phyloP scores from a whole-genome alignment of 1,284 basidiomycete genomes.

The Ustilago shanxiensis region DNA sequence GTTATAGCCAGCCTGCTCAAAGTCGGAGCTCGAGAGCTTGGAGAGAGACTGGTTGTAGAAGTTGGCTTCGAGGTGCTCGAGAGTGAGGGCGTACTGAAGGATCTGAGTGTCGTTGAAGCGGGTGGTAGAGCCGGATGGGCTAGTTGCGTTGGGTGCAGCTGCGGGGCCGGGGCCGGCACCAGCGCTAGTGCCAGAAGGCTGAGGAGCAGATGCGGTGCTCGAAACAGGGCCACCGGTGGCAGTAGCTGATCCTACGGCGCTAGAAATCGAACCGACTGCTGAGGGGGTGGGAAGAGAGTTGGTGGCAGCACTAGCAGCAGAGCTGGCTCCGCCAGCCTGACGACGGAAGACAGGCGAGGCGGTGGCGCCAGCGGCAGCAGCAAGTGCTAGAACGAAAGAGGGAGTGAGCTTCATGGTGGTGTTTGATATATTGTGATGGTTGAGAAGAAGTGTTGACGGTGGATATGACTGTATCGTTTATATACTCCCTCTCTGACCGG shows the following conservation, averaged over 20 bases:
- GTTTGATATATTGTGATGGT: background rate
- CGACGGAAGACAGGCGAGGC: conserved; percentile 29
- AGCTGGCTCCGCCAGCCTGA: conserved; percentile 9
- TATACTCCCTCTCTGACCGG: conserved; percentile 12
- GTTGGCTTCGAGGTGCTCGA: conserved; percentile 60
- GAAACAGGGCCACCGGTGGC: background rate
- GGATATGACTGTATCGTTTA: background rate
- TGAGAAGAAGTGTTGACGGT: too few species aligned
- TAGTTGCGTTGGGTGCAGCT: background rate
- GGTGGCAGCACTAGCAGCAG: background rate
- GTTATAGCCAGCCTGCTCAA: conserved; percentile 47
- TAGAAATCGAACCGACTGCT: background rate
- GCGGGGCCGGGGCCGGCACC: background rate
- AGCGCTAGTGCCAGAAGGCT: background rate
- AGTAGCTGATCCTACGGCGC: background rate
- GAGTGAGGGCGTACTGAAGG: conserved; percentile 58
- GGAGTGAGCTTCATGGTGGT: conserved; percentile 41
- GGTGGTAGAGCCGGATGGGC: conserved; percentile 1
- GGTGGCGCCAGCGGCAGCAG: conserved; percentile 31
- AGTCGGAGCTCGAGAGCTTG: conserved; percentile 38
- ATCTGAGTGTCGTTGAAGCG: conserved; percentile 54
- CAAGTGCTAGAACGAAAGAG: conserved; percentile 37
- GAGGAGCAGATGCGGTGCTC: conserved; percentile 1
- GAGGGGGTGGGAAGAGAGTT: conserved; percentile 14
- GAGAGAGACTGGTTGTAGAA: conserved; percentile 56